Conservation (phyloP, 805 yeast species). For the Lipomyces sp. region DNA sequence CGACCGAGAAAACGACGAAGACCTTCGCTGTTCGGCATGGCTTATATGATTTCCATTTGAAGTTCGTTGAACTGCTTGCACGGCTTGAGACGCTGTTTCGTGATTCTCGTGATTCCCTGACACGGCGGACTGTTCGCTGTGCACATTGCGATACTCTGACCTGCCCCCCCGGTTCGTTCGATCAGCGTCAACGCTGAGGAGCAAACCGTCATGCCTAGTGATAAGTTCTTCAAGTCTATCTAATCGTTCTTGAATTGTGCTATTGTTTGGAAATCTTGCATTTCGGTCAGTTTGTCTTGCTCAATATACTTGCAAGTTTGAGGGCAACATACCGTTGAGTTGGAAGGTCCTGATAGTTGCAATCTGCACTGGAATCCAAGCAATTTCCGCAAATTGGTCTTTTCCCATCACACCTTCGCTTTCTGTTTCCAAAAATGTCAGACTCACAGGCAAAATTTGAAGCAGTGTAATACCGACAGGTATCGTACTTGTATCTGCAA, state of each 20-base stretch:
- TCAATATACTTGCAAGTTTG: neutral
- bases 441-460: too few relatives aligned
- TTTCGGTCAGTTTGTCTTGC: neutral
- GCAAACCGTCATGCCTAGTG: too few relatives aligned
- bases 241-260: neutral
- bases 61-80: too few relatives aligned
- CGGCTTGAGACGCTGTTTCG: neutral
- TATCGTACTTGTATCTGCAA: too few relatives aligned
- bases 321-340: conserved; percentile 1
- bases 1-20: neutral
- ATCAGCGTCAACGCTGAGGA: too few relatives aligned
- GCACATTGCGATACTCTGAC: too few relatives aligned
- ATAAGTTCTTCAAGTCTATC: conserved; percentile 3
- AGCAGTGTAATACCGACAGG: too few relatives aligned
- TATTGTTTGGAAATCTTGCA: neutral
- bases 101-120: neutral
- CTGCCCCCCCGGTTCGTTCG: too few relatives aligned
- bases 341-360: conserved; percentile 7
- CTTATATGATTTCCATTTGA: too few relatives aligned
- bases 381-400: conserved; percentile 6
- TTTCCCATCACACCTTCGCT: conserved; percentile 9
- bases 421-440: too few relatives aligned
- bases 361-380: neutral
- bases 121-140: neutral
- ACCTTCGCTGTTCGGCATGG: too few relatives aligned